Base-by-base conservation (phyloP, 768 basidiomycete genomes). In the Dendrothele bispora region DNA sequence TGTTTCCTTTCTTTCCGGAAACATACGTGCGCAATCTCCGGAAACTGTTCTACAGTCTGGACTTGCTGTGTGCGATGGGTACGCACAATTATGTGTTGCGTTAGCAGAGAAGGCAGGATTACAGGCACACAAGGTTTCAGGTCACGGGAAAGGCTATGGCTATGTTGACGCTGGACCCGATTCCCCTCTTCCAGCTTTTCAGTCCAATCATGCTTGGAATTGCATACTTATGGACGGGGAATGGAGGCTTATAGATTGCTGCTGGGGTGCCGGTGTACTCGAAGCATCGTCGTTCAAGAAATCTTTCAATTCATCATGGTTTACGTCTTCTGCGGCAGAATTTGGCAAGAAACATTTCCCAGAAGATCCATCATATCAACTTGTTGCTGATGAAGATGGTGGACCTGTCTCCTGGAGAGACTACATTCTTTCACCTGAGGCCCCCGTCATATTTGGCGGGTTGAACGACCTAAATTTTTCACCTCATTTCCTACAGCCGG, bases 41-140 rank as follows among this genome's bases (percentile, higher is more conserved):
- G 66, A 70, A 37, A 63, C 66, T 6, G 73, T 70, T 7, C 58
- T 77, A 1, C 55, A 57, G 2, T 69, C 71, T 21, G 77, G 77
- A 3, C 59, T 75, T 4, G 77, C 75, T 26, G 75, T 77, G 8
- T 78, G 77, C 50, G 75, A 74, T 42, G 77, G 77, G 15, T 77
- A 76, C 53, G 71, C 75, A 3, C 73, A 72, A 3, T 54, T 78
- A 22, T 78, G 74, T 53, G 53, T 61, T 38, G 55, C 57, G 37
- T 63, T 78, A 15, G 69, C 70, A n/a, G 62, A 68, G 46, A 51
- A 57, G 10, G 65, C 68, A 7, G 73, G 72, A 6, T 55, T 77
- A 28, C 67, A 73, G 46, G 69, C 61, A 5, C 59, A 69, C 44
- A 72, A 69, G 40, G 69, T 77, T 4, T 59, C 63, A 22, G 76